These are phyloP conservation scores for Rosa persica DNA, from an alignment of 306 rosid genomes.

Conservation along the genomic window DNA sequence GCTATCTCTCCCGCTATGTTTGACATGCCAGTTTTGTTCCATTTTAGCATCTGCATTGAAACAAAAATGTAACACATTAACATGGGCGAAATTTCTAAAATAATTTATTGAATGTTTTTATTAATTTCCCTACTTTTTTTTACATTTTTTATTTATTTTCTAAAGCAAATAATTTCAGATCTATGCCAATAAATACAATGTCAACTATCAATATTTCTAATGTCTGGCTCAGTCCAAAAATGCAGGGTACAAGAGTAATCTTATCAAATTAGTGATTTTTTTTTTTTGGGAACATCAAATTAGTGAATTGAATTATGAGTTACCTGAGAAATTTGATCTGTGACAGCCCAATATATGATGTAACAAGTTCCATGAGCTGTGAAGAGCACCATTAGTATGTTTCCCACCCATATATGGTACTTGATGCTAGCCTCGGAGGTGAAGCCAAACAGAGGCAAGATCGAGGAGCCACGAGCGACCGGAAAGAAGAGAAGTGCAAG, in stretches of 20 bases:
- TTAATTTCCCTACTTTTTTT: no score
- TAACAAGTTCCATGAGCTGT: conserved; percentile 63
- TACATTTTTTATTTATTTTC: no score
- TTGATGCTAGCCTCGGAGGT: conserved; percentile 70
- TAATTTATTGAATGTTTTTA: no score
- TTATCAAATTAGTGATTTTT: no score
- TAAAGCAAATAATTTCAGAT: no score
- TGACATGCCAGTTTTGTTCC: conserved; percentile 51
- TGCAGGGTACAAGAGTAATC: no score
- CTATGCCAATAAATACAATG: no score
- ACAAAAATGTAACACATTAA: conserved; percentile 1
- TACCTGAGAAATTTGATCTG: conserved; percentile 46
- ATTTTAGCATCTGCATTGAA: conserved; percentile 51
- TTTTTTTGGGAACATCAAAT: no score
- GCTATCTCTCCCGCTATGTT: conserved; percentile 71
- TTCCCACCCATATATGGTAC: conserved; percentile 84
- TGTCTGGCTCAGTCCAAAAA: no score
- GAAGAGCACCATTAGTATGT: conserved; percentile 55
- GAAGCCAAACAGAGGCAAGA: conserved; percentile 63
- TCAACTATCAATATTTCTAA: no score
- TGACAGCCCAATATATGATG: conserved; percentile 45
- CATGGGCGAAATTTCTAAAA: no score
- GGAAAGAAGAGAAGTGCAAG: conserved; percentile 66
- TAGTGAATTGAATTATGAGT: neutral
- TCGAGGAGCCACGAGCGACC: conserved; percentile 73